Evolutionary conservation across 805 yeast species (phyloP).

Genomic region (Candida taoyuanica): DNA sequence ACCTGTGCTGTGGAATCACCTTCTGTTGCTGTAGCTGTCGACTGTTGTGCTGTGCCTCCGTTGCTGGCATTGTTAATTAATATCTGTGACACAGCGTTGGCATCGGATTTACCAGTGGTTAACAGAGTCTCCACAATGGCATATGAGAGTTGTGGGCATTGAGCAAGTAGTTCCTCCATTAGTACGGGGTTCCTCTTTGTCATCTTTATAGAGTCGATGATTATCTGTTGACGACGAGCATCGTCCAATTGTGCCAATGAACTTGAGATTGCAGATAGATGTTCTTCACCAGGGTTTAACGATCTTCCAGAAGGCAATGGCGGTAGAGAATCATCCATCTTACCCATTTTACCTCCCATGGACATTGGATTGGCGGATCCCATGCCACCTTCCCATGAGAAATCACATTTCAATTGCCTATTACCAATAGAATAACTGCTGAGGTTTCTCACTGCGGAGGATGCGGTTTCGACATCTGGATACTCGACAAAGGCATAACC

Average conservation of each 20-base stretch:
- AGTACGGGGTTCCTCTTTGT: constrained; percentile 50
- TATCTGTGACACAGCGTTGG: constrained; percentile 34
- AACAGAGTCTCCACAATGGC: constrained; percentile 75
- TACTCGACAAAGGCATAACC: constrained; percentile 89
- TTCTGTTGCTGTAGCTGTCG: not conserved
- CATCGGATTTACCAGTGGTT: constrained; percentile 15
- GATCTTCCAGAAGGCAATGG: constrained; percentile 53
- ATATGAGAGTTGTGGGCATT: constrained; percentile 77
- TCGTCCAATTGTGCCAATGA: constrained; percentile 45
- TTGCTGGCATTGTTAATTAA: constrained; percentile 16
- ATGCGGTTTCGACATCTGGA: constrained; percentile 73
- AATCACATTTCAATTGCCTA: constrained; percentile 69
- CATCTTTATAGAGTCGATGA: constrained; percentile 58
- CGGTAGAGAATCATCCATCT: constrained; percentile 30
- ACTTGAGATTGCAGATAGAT: constrained; percentile 37
- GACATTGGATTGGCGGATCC: constrained; percentile 3
- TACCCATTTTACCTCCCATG: constrained; percentile 5
- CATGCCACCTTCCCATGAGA: constrained; percentile 47
- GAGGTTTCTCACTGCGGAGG: constrained; percentile 84
- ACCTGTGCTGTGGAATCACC: constrained; percentile 1
- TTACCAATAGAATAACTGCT: constrained; percentile 74
- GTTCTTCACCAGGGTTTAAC: constrained; percentile 30
- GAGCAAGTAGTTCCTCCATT: constrained; percentile 54
- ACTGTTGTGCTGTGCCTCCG: not conserved
- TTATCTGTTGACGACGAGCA: constrained; percentile 41